Conservation (phyloP, 495 filamentous ascomycete species). For the Lindgomyces ingoldianus region DNA sequence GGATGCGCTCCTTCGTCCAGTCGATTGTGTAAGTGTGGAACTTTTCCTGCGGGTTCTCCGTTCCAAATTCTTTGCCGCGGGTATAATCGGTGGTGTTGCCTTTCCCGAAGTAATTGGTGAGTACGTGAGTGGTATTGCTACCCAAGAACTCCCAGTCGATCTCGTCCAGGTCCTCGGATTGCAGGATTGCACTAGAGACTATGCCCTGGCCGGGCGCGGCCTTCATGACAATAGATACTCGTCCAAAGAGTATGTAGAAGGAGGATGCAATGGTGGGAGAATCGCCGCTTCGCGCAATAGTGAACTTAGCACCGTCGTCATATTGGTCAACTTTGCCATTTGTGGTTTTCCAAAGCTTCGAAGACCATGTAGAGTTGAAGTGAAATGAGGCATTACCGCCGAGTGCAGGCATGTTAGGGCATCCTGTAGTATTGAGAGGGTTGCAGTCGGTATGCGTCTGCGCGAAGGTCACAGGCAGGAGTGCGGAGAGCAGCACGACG, state of each 20-base stretch:
- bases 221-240: slow-evolving; percentile 22
- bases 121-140: slow-evolving; percentile 9
- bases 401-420: slow-evolving; percentile 34
- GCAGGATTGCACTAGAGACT: slow-evolving; percentile 31
- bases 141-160: slow-evolving; percentile 40
- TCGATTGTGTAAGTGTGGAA: slow-evolving; percentile 41
- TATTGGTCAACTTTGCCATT: slow-evolving; percentile 20
- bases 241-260: slow-evolving; percentile 36
- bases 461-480: slow-evolving; percentile 33
- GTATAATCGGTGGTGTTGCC: slow-evolving; percentile 23
- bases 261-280: slow-evolving; percentile 27
- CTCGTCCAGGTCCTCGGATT: slow-evolving; percentile 36
- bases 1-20: slow-evolving; percentile 37
- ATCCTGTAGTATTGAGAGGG: slow-evolving; percentile 35
- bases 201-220: slow-evolving; percentile 35
- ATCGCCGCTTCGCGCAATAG: slow-evolving; percentile 14
- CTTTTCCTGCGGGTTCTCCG: slow-evolving; percentile 10
- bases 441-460: slow-evolving; percentile 40
- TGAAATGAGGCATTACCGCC: slow-evolving; percentile 37
- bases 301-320: slow-evolving; percentile 24
- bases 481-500: slow-evolving; percentile 17
- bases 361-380: slow-evolving; percentile 29
- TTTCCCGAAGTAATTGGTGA: slow-evolving; percentile 39
- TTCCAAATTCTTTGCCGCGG: slow-evolving; percentile 22
- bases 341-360: slow-evolving; percentile 32